phyloP scores from a whole-genome alignment of 1,139 yeast genomes.

The Yamadazyma atlantica region DNA sequence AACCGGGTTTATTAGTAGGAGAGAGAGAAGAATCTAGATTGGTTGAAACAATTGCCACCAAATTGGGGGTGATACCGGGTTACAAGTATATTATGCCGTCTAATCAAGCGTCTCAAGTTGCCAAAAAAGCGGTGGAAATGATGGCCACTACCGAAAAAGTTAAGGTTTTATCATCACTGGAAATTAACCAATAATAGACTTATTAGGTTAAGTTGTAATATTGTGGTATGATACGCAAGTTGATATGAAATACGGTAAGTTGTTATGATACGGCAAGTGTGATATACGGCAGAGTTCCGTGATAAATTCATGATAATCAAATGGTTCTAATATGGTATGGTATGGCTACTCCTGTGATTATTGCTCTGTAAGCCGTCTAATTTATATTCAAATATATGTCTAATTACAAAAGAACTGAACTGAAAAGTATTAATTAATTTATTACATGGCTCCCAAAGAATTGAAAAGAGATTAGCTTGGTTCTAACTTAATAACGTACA shows the following conservation, averaged over 20 bases:
- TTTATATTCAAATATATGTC: neutral
- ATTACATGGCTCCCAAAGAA: too few relatives aligned
- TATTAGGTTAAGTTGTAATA: too few relatives aligned
- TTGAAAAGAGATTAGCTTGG: too few relatives aligned
- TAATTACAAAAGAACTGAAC: neutral
- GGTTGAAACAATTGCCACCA: conserved; percentile 11
- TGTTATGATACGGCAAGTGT: too few relatives aligned
- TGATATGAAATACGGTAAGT: too few relatives aligned
- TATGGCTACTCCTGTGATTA: too few relatives aligned
- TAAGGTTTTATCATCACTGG: neutral
- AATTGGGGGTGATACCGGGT: neutral
- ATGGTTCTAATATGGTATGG: too few relatives aligned
- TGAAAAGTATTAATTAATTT: too few relatives aligned
- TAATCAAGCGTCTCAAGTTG: neutral
- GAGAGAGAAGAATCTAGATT: conserved; percentile 40
- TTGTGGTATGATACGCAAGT: too few relatives aligned
- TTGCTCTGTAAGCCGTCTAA: neutral
- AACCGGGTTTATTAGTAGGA: conserved; percentile 72
- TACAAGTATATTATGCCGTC: neutral
- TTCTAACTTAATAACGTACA: conserved; percentile 32
- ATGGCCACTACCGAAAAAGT: neutral
- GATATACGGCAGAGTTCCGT: too few relatives aligned
- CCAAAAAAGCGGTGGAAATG: neutral
- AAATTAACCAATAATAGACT: too few relatives aligned
- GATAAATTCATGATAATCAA: too few relatives aligned